These are phyloP conservation scores for Irpex sp. DNA, from an alignment of 1,284 basidiomycete species.

Conservation along the genomic window DNA sequence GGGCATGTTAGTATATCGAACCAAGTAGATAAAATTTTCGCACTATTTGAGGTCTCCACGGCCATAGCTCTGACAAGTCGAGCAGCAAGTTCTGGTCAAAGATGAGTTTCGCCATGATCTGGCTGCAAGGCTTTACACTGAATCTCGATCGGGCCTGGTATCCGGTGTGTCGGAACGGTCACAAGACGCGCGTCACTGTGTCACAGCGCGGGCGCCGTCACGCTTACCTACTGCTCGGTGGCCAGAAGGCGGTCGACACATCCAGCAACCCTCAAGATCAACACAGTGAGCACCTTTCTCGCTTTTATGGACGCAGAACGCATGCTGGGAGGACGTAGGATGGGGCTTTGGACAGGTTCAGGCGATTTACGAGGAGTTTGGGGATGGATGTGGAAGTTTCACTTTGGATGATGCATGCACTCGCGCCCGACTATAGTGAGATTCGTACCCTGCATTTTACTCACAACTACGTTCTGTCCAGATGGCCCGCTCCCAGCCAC, in stretches of 20 bases:
- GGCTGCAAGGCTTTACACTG: not conserved
- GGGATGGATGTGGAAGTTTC: constrained; percentile 31
- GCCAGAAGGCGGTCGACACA: constrained; percentile 18
- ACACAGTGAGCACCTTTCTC: constrained; percentile 30
- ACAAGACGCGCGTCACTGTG: not conserved
- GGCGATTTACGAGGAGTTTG: constrained; percentile 12
- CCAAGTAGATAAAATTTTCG: not conserved
- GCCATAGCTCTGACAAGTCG: constrained; percentile 1
- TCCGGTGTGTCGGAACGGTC: not conserved
- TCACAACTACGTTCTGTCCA: constrained; percentile 28
- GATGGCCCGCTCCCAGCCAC: constrained; percentile 93
- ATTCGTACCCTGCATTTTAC: constrained; percentile 11
- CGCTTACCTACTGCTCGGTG: constrained; percentile 4
- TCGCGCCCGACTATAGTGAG: constrained; percentile 17
- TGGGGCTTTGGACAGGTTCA: constrained; percentile 11
- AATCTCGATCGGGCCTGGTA: not conserved
- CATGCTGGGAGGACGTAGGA: constrained; percentile 13
- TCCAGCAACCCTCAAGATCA: constrained; percentile 34
- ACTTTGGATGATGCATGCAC: constrained; percentile 28
- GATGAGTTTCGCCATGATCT: not conserved
- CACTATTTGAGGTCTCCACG: constrained; percentile 3
- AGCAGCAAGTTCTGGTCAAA: not conserved
- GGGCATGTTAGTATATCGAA: not conserved
- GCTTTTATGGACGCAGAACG: constrained; percentile 10
- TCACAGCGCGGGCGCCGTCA: constrained; percentile 2